Evolutionary conservation across 352 stramenopile species (phyloP), one percentile per base, ranked within the genome.

Genomic region (Phytopythium boreale): DNA sequence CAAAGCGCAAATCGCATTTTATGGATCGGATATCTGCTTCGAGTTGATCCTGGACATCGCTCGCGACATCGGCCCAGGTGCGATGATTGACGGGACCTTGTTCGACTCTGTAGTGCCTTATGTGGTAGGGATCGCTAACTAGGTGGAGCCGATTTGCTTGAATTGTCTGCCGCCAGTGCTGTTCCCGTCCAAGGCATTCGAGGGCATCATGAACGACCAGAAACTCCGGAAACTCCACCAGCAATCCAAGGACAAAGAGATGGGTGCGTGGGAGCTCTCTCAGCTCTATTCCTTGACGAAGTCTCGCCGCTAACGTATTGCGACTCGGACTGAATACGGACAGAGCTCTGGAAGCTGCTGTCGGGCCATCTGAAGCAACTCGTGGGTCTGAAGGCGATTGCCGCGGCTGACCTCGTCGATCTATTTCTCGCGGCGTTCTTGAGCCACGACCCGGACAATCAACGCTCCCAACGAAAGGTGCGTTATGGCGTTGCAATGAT

Each of bases 121-220:
- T 51, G 9, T 17, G 20, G 10, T 19, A 17, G 10, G 11, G 4
- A 10, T 20, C 4, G 22, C n/a, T 31, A 20, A 52, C 22, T 34
- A 14, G 6, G 24, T 52, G 22, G 24, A 9, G 8, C 8, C 47
- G 14, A 39, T 24, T 37, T 26, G 44, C 44, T 24, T 6, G n/a
- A 3, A 55, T 36, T 50, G 17, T 12, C 53, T 50, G 17, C n/a
- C 8, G 65, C 8, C 57, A 95, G 82, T 77, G 22, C 59, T 93
- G 8, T 95, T 93, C 34, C 80, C 84, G 31, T 39, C 71, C 3
- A 84, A 88, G 58, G 75, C 81, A 15, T 92, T 95, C 55, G 86
- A 92, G 76, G 86, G 82, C 4, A 93, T 93, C 53, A 87, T 95
- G 73, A 91, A 77, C 59, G 78, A 92, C 34, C 77, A 90, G 61